Evolutionary conservation across 2,329 filamentous ascomycete species (phyloP), one percentile per base, ranked within the genome.

Genomic region (Cladorrhinum sp.): DNA sequence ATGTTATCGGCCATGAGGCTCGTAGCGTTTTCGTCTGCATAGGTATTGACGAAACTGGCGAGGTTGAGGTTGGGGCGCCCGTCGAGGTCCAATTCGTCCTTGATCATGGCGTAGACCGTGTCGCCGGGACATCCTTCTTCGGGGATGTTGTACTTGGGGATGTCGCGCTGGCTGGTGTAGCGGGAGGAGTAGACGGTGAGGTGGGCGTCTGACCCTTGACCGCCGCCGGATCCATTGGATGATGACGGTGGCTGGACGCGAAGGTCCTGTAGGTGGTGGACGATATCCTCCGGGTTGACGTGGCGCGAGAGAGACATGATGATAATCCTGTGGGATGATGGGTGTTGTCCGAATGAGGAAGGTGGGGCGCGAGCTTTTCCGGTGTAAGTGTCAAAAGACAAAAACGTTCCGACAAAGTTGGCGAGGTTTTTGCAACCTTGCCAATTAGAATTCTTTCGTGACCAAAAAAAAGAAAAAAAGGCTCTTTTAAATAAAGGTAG

Each of bases 11-110:
- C 74, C 80, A 91, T 86, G 49, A 91, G 78, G 59, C 83, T 76
- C 60, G 84, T 79, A 5, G 85, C 87, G 66, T 88, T 82, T 10
- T 80, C 79, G 69, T 91, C 88, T 84, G 90, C 87, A 69, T 88
- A 90, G 1, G 88, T 91, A 39, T 84, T 83, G 1, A 91, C 88
- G 62, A 91, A 91, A 66, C 83, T 84, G 64, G 88, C 87, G 24
- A 89, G 74, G 68, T 91, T 91, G 64, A 90, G 75, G 66, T 87
- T 88, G 0, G 88, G 87, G 53, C 81, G 80, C 26, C 87, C 85
- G 68, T 89, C 86, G 2, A 89, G 76, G 71, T 88, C 84, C 36
- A 86, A 72, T 67, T 88, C 85, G 70, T 87, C 84, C 63, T 79
- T 81, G 62, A 87, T 77, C 72, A 91, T 79, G 65, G 88, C 85